These are phyloP conservation scores for Zalaria obscura DNA, from an alignment of 2,329 filamentous ascomycete species.

Conservation along the genomic window DNA sequence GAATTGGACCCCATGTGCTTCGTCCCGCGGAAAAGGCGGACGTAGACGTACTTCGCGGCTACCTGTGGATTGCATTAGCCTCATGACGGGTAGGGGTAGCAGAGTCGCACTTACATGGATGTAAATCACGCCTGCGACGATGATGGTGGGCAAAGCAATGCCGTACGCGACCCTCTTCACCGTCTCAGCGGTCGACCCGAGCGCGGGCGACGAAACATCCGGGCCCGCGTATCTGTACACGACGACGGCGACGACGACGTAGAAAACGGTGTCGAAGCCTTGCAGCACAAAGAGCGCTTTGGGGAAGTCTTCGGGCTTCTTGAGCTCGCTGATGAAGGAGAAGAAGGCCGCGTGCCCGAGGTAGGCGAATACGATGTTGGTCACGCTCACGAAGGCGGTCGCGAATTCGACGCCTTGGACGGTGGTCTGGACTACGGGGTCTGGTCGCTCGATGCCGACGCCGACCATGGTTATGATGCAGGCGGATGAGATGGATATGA, in stretches of 20 bases:
- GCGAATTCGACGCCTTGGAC: conserved; percentile 21
- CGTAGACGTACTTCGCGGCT: conserved; percentile 51
- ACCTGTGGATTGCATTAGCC: not conserved
- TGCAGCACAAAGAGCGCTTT: conserved; percentile 51
- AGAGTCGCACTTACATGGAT: conserved; percentile 37
- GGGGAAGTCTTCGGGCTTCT: conserved; percentile 44
- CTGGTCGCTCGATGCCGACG: conserved; percentile 39
- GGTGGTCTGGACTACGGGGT: conserved; percentile 23
- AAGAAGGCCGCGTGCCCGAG: conserved; percentile 53
- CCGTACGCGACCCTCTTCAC: conserved; percentile 53
- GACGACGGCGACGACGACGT: conserved; percentile 49
- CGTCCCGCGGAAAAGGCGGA: conserved; percentile 48
- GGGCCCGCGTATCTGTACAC: conserved; percentile 53
- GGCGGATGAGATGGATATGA: conserved; percentile 38
- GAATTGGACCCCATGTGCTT: conserved; percentile 25
- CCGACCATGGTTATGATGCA: conserved; percentile 54
- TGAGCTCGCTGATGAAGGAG: conserved; percentile 50
- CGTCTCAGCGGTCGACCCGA: conserved; percentile 42
- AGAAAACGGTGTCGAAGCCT: conserved; percentile 44
- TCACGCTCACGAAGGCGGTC: conserved; percentile 45
- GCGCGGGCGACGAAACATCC: conserved; percentile 47
- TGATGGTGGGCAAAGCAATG: conserved; percentile 54
- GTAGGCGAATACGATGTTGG: conserved; percentile 58
- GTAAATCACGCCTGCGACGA: conserved; percentile 58
- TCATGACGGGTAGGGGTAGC: not conserved